phyloP scores from a whole-genome alignment of 257 asterid species.

The Solanum lignicaule region DNA sequence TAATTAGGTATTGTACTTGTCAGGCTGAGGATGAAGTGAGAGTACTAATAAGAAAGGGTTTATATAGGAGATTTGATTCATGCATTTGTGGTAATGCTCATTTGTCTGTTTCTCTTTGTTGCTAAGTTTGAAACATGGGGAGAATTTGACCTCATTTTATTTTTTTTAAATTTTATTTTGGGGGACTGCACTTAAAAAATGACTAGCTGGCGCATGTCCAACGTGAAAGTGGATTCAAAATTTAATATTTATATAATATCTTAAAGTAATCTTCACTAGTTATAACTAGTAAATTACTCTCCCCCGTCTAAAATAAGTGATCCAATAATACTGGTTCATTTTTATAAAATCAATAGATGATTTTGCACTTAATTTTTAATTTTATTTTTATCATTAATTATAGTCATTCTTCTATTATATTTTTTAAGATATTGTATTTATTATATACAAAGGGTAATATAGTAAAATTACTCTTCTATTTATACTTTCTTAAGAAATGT shows the following conservation, averaged over 20 bases:
- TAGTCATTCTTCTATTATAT: too few relatives aligned
- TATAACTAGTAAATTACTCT: not conserved
- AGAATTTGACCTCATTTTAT: not conserved
- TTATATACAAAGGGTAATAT: too few relatives aligned
- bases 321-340: accelerated
- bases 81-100: constrained; percentile 22
- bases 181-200: not conserved
- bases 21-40: constrained; percentile 15
- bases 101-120: not conserved
- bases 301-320: too few relatives aligned
- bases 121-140: not conserved
- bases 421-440: too few relatives aligned
- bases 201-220: not conserved
- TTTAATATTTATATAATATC: too few relatives aligned
- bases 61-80: constrained; percentile 38
- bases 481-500: too few relatives aligned
- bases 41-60: not conserved
- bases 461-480: too few relatives aligned
- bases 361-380: accelerated
- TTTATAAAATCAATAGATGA: accelerated
- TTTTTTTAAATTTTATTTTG: not conserved
- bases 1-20: not conserved
- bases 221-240: not conserved
- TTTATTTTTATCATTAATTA: too few relatives aligned
- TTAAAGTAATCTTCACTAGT: too few relatives aligned